Evolutionary conservation across 2,329 filamentous ascomycete species (phyloP).

Genomic region (Blastomyces parvus): DNA sequence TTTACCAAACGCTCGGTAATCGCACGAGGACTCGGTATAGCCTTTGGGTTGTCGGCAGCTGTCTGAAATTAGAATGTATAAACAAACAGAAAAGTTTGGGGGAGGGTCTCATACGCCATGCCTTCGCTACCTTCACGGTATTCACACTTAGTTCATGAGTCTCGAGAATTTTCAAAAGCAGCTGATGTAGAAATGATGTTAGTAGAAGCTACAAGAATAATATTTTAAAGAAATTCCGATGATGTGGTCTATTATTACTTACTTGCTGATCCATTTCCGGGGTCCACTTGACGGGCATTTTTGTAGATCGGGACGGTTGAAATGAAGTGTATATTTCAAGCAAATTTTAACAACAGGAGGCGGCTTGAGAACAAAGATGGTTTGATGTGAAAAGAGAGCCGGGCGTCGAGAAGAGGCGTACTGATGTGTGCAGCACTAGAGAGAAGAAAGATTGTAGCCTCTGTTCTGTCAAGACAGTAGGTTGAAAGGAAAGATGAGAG

Average conservation of each 20-base stretch:
- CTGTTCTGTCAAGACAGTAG: no score
- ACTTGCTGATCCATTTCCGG: conserved; percentile 31
- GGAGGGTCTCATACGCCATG: conserved; percentile 30
- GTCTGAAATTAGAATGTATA: background rate
- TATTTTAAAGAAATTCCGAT: no score
- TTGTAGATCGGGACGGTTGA: background rate
- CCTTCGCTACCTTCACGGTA: conserved; percentile 25
- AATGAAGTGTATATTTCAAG: background rate
- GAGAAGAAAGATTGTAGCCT: background rate
- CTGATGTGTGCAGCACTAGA: no score
- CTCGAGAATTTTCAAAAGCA: conserved; percentile 34
- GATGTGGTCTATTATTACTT: conserved; percentile 8
- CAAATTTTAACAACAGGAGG: no score
- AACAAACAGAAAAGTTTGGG: background rate
- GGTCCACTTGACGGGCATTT: conserved; percentile 32
- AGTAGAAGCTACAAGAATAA: background rate
- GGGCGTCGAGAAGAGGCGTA: background rate
- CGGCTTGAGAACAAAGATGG: no score
- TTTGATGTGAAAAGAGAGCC: no score
- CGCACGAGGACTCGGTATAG: conserved; percentile 31
- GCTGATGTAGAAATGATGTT: conserved; percentile 19
- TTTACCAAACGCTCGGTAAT: conserved; percentile 31
- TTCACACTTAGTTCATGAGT: conserved; percentile 31
- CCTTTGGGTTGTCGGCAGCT: conserved; percentile 16
- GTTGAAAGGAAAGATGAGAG: background rate